Percentiles rank a stretch among this genome's conserved stretches.
Conservation (phyloP, 139 green algal genomes). For the Volvox reticuliferus region DNA sequence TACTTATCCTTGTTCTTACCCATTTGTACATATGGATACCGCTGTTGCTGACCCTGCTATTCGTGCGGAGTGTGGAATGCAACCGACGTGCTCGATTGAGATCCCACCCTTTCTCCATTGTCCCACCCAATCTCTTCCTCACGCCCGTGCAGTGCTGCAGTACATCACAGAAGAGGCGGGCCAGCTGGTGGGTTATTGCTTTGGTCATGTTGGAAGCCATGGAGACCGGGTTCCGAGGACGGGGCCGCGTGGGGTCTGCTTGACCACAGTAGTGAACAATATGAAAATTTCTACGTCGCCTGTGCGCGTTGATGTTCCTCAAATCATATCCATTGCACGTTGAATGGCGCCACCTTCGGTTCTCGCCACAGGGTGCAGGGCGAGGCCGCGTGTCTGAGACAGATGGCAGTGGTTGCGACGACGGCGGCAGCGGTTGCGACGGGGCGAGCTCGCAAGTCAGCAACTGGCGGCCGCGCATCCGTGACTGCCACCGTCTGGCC, state of each 20-base stretch:
- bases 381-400: too few relatives aligned
- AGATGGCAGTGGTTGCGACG: background rate
- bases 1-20: too few relatives aligned
- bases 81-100: too few relatives aligned
- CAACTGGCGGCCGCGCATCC: constrained; percentile 6
- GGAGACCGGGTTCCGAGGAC: too few relatives aligned
- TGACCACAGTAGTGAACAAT: background rate
- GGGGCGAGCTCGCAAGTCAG: background rate
- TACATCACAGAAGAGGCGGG: background rate
- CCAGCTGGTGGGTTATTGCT: background rate
- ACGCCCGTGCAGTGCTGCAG: background rate
- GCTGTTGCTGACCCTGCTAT: too few relatives aligned
- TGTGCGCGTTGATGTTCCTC: background rate
- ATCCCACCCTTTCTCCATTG: too few relatives aligned
- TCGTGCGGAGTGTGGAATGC: too few relatives aligned
- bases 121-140: background rate
- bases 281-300: background rate
- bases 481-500: constrained; percentile 20
- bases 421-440: background rate
- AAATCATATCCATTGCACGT: too few relatives aligned
- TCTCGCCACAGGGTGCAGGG: too few relatives aligned
- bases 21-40: too few relatives aligned
- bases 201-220: background rate
- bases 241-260: too few relatives aligned
- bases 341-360: too few relatives aligned